Evolutionary conservation across 139 green algal genomes (phyloP).

Genomic region (Choricystis sp.): DNA sequence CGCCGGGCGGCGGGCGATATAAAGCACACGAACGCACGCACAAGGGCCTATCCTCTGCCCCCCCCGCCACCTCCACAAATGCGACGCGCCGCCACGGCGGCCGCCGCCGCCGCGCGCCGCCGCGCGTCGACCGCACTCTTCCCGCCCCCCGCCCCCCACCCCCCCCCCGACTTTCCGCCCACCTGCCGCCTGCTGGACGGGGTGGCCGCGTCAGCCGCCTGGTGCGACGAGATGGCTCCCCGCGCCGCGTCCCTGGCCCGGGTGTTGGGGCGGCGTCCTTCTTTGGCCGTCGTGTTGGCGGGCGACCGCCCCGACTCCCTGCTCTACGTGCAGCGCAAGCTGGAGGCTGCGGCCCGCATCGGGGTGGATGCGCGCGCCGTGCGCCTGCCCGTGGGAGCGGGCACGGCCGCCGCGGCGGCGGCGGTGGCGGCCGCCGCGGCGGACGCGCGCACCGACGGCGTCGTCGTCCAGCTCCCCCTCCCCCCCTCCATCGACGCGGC

Average conservation of each 20-base stretch:
- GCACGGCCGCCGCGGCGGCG: slow-evolving; percentile 17
- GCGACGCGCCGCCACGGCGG: too few relatives aligned
- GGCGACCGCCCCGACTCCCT: slow-evolving; percentile 73
- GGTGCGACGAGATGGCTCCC: slow-evolving; percentile 19
- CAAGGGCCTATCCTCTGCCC: too few relatives aligned
- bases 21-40: too few relatives aligned
- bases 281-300: slow-evolving; percentile 82
- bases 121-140: not conserved
- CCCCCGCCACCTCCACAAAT: too few relatives aligned
- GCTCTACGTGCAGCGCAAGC: slow-evolving; percentile 87
- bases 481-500: slow-evolving; percentile 84
- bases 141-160: not conserved
- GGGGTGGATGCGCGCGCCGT: slow-evolving; percentile 13
- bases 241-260: slow-evolving; percentile 15
- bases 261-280: slow-evolving; percentile 30
- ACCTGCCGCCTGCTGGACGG: slow-evolving; percentile 7
- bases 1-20: too few relatives aligned
- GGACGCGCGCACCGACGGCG: slow-evolving; percentile 74
- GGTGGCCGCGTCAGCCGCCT: slow-evolving; percentile 2
- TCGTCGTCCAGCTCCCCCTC: slow-evolving; percentile 93
- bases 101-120: too few relatives aligned
- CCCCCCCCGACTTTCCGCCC: not conserved
- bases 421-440: slow-evolving; percentile 54
- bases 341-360: slow-evolving; percentile 53
- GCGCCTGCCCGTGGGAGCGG: slow-evolving; percentile 24